phyloP scores from a whole-genome alignment of 441 rosid genomes.

The Corymbia citriodora region DNA sequence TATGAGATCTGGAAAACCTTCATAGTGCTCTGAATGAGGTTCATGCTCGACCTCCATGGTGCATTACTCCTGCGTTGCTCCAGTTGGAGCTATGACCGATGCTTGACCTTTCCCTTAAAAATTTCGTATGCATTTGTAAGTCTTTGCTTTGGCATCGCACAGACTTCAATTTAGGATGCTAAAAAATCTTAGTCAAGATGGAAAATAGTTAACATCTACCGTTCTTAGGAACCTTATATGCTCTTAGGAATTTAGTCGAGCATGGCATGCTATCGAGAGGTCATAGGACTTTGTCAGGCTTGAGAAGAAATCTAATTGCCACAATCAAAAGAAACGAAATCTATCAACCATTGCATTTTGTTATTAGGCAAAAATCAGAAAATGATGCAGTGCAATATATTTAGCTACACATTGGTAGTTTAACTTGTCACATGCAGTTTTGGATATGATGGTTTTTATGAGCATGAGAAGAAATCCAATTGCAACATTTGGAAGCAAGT shows the following conservation, averaged over 20 bases:
- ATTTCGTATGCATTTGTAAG: not conserved
- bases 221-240: not conserved
- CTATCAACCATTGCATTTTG: not conserved
- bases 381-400: not conserved
- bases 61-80: not conserved
- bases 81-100: not conserved
- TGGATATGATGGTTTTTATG: not conserved
- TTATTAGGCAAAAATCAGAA: not conserved
- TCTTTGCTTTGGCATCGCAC: not conserved
- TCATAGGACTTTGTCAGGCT: not conserved
- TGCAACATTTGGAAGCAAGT: not conserved
- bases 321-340: not conserved
- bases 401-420: not conserved
- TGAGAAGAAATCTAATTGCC: not conserved
- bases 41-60: not conserved
- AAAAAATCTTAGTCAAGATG: not conserved
- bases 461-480: not conserved
- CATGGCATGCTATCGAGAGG: not conserved
- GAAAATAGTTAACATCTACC: not conserved
- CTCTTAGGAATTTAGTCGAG: not conserved
- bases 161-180: not conserved
- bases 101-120: not conserved
- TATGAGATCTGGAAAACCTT: not conserved
- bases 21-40: rapidly evolving
- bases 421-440: not conserved